These are phyloP conservation scores for Tylopilus plumbeoviolaceoides DNA, from an alignment of 768 basidiomycete species.

Conservation along the genomic window DNA sequence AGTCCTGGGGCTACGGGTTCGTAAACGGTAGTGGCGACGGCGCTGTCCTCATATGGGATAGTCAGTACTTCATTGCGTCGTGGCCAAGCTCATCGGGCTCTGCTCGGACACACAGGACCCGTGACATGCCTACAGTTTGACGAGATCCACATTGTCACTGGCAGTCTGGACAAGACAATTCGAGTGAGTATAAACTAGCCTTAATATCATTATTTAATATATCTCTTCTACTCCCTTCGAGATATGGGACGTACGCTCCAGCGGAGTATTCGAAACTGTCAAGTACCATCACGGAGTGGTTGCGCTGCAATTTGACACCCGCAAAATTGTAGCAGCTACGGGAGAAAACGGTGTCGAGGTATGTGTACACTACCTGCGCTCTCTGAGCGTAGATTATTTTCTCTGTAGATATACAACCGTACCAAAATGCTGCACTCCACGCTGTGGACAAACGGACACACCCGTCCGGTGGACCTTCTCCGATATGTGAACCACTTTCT, in stretches of 20 bases:
- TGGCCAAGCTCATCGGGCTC: constrained; percentile 90
- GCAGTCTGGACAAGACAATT: constrained; percentile 90
- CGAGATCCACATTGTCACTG: constrained; percentile 89
- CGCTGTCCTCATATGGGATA: constrained; percentile 99
- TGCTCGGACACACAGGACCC: constrained; percentile 89
- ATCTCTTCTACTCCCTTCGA: constrained; percentile 27
- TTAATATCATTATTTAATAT: background rate
- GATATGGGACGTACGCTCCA: constrained; percentile 97
- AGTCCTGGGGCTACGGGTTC: constrained; percentile 98
- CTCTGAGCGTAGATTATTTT: constrained; percentile 1
- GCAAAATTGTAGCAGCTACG: constrained; percentile 88
- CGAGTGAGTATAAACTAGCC: constrained; percentile 48
- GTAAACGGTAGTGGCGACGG: constrained; percentile 98
- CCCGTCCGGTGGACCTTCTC: constrained; percentile 77
- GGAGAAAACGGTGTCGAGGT: constrained; percentile 95
- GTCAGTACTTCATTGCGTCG: constrained; percentile 44
- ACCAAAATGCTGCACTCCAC: constrained; percentile 87
- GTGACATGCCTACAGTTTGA: constrained; percentile 96
- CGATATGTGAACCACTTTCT: constrained; percentile 97
- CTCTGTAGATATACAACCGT: constrained; percentile 81
- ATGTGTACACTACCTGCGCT: constrained; percentile 6
- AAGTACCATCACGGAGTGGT: constrained; percentile 90
- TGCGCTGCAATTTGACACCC: constrained; percentile 87
- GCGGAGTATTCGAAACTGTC: constrained; percentile 83
- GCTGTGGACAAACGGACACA: constrained; percentile 89